Evolutionary conservation across 1,284 basidiomycete genomes (phyloP), one percentile per base, ranked within the genome.

Genomic region (Rhodotorula sp.): DNA sequence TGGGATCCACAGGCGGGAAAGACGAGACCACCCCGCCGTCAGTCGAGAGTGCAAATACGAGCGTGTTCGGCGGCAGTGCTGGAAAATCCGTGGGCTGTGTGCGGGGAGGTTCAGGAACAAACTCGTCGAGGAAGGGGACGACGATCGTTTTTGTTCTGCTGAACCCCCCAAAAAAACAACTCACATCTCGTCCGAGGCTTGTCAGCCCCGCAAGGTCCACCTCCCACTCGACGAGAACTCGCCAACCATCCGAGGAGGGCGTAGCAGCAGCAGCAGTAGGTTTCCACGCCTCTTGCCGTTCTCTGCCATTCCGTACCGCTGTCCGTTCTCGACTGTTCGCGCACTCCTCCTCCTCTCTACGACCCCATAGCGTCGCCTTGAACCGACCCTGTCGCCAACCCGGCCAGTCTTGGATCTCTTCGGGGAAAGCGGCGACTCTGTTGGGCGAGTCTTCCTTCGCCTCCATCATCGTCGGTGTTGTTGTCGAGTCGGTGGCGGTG

Each of bases 41-140:
- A 3, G 33, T 10, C 3, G 49, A 49, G 44, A 92, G 83, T 14
- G 85, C 84, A 54, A 93, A 76, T 17, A 92, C 80, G 15, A 91
- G 82, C 0, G 89, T 87, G 78, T 93, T 93, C 30, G 87, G 87
- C 3, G 89, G 87, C 46, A 91, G 80, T 46, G 83, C 82, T 0
- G 84, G 82, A 75, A 85, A 82, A 57, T 78, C 75, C 59, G 82
- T 79, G 44, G 85, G 79, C 86, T 88, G 74, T 51, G 49, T 33
- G 48, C 45, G 42, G 26, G n/a, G n/a, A 12, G 37, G n/a, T n/a
- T n/a, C n/a, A n/a, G n/a, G n/a, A n/a, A n/a, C n/a, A n/a, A 12
- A 14, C 10, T 10, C 10, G 37, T 42, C 37, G 14, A 14, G 10
- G 33, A 4, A 12, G 37, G 37, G 37, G 10, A 42, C 37, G 14